A percentile compares a stretch with the other conserved stretches of the same genome.
phyloP scores from a whole-genome alignment of 768 basidiomycete genomes.

The Galerina sulciceps region DNA sequence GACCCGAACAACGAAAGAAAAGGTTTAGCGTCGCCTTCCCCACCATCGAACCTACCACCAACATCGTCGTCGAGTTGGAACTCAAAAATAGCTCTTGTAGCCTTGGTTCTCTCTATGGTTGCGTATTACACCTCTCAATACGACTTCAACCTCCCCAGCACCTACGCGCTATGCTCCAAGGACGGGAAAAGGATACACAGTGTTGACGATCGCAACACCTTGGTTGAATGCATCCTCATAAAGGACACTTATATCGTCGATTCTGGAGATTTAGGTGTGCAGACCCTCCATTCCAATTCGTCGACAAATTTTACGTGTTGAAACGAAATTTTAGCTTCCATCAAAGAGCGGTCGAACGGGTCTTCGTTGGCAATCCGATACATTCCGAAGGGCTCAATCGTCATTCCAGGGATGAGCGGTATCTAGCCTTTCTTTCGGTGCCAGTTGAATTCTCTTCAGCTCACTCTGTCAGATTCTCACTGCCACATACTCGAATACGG shows the following conservation, averaged over 20 bases:
- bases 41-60: too few species aligned
- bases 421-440: conserved; percentile 19
- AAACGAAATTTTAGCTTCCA: conserved; percentile 36
- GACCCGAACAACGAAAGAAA: too few species aligned
- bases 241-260: conserved; percentile 51
- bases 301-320: conserved; percentile 33
- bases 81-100: neutral
- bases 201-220: conserved; percentile 55
- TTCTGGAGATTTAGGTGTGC: conserved; percentile 59
- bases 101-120: neutral
- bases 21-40: too few species aligned
- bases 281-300: conserved; percentile 20
- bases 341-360: neutral
- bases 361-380: conserved; percentile 40
- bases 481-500: conserved; percentile 82
- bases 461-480: conserved; percentile 62
- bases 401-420: conserved; percentile 79
- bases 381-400: conserved; percentile 57
- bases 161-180: conserved; percentile 67
- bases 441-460: neutral
- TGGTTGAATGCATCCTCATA: conserved; percentile 69
- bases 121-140: neutral
- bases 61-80: neutral
- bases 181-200: conserved; percentile 62
- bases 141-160: neutral